Evolutionary conservation across 2,329 filamentous ascomycete genomes (phyloP), one percentile per base, ranked within the genome.

Genomic region (Cladophialophora psammophila): DNA sequence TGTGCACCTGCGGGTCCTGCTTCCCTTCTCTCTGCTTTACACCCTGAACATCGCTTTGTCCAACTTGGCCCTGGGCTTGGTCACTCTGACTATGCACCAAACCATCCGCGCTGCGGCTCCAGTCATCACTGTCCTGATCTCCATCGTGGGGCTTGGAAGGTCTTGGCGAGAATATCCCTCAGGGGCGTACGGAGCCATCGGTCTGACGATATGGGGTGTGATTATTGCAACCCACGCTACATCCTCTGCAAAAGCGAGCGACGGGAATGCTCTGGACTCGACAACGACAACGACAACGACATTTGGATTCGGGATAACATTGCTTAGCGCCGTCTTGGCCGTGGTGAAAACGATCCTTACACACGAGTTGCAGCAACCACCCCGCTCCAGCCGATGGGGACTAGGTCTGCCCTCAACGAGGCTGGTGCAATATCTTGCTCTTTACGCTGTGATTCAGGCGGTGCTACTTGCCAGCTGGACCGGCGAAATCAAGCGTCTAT

Each of bases 61-160:
- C 26, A 70, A 70, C 38, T 32, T 68, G 42, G 63, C 66, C 20
- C 57, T 69, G 61, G 67, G 63, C 10, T 45, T 66, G 1, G 66
- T 70, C 26, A 65, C 56, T 38, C 52, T 70, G 38, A 52, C 68
- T 1, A 54, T 68, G 31, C 68, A 70, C 45, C 68, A 70, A 32
- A 64, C 63, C 9, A 63, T 70, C 26, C 68, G 68, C 40, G 68
- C 68, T 15, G 64, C 45, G 9, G 54, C 62, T n/a, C 68, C 68
- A 4, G 67, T 58, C 38, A 67, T 69, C n/a, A 68, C 68, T 10
- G 48, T 61, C 12, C 32, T 61, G 6, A 20, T 61, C 1, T 52
- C 59, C 3, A 61, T 61, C 48, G 52, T 34, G 3, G 15, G 34
- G 18, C 59, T 61, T 10, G 32, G 59, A 54, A 32, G 48, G 6